These are phyloP conservation scores for Isabelozyma rhagii DNA, from an alignment of 805 yeast species.

Conservation along the genomic window DNA sequence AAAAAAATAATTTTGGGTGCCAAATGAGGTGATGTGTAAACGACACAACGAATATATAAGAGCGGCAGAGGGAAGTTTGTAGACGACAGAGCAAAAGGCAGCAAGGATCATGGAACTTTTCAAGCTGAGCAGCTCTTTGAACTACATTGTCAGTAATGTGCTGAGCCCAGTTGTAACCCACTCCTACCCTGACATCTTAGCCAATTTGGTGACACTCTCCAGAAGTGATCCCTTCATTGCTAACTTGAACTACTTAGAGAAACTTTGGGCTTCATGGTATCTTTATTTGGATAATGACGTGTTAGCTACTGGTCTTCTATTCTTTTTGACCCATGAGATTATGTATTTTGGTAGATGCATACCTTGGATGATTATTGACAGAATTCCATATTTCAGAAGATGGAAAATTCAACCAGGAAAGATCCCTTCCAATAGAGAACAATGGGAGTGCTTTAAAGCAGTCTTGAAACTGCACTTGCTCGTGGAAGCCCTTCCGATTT, in stretches of 20 bases:
- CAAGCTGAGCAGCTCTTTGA: constrained; percentile 8
- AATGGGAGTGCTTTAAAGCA: constrained; percentile 86
- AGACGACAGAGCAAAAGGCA: neutral
- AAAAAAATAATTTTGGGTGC: neutral
- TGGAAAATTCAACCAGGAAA: constrained; percentile 89
- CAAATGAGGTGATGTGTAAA: neutral
- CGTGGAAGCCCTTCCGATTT: constrained; percentile 93
- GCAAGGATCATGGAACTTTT: constrained; percentile 2
- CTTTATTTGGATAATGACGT: constrained; percentile 81
- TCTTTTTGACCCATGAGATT: constrained; percentile 79
- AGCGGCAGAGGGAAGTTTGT: neutral
- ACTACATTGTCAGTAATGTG: constrained; percentile 4
- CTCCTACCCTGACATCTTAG: constrained; percentile 8
- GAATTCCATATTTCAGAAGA: constrained; percentile 77
- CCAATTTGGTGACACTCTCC: neutral
- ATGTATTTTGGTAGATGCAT: constrained; percentile 89
- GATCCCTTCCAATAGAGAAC: constrained; percentile 76
- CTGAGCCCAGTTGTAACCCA: neutral
- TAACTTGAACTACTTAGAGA: constrained; percentile 53
- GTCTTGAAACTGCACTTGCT: constrained; percentile 84
- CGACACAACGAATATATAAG: neutral
- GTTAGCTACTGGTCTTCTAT: constrained; percentile 86
- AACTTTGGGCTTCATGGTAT: constrained; percentile 88
- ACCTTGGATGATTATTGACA: constrained; percentile 90
- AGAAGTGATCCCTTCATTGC: constrained; percentile 10